Base-by-base conservation (phyloP, 768 basidiomycete genomes). In the Leccinum fibrillosum region DNA sequence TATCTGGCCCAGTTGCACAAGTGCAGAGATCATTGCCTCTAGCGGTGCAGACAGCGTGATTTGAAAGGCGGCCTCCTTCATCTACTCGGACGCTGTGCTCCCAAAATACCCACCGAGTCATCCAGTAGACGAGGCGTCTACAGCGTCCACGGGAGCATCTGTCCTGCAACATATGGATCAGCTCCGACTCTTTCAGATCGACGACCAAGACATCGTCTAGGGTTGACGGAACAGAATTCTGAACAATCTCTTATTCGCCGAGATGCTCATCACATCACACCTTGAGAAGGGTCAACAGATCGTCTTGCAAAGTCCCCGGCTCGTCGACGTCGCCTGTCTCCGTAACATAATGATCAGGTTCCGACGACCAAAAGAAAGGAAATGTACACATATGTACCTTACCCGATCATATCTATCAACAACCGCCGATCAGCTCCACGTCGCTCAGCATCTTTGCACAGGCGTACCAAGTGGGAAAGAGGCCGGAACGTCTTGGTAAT, bases 401-500 rank as follows among this genome's bases (percentile, higher is more conserved):
- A 83, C 11, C 84, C 85, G 57, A 96, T 75, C 84, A 94, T 88
- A 71, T 96, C 92, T 10, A 95, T 67, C 56, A 94, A 71, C n/a
- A 95, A 72, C 61, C 78, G 82, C 51, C 25, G 25, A 94, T 87
- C 15, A 69, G 23, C 23, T 25, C 23, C 23, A 25, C 23, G 23
- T 25, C 23, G 23, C 23, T 0, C 23, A 25, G 23, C 23, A 25
- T 25, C 23, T 25, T 25, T 25, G 23, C 23, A 25, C 90, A 95
- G 2, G 85, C 78, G 73, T 91, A 91, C 90, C 92, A 94, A 35
- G 86, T 84, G 39, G 78, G 76, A 47, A 96, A 77, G 11, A 97
- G 82, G 78, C 19, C 89, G 83, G 67, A 96, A 98, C 0, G 87
- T 89, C 69, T 85, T 89, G 1, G 90, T 88, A 58, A 98, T 96